Evolutionary conservation across 148 eudicot species (phyloP), one percentile per base, ranked within the genome.

Genomic region (Euryodendron excelsum): DNA sequence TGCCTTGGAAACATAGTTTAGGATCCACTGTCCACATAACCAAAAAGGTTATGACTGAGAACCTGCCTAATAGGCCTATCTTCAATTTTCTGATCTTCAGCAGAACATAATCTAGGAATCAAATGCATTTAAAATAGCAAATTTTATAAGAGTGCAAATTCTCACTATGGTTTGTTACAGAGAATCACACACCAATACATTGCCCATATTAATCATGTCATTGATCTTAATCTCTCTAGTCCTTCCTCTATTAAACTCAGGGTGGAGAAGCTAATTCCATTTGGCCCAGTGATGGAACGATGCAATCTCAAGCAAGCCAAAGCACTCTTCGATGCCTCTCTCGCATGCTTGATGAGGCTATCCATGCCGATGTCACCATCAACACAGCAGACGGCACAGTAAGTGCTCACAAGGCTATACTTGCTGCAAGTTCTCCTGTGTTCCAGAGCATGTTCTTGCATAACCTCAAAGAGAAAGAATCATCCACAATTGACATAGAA

Each of bases 401-500:
- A 63, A 82, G 60, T 56, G 92, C 94, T 18, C 98, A 93, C 89
- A 91, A 86, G 77, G 92, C 96, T 25, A 84, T 93, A 25, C 94
- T 93, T 1, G 86, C 98, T 7, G 88, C 94, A 47, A 87, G 94
- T 67, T 93, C 96, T 23, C 89, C 96, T 0, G 96, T 93, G 27
- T 91, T 93, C 84, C 83, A 81, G 21, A 90, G 91, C 81, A 93
- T 93, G 96, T 93, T 93, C 62, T 74, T 80, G 18, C 94, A 91
- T 50, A 80, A 93, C 69, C 89, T 91, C 25, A 86, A 70, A 74
- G 98, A 93, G 81, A 91, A 89, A 78, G 88, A 89, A 74, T 87
- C 92, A n/a, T 93, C 96, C 50, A 90, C 84, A 20, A 85, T 91
- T 13, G 78, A 86, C 64, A 91, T 93, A n/a, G 84, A 87, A 36